Evolutionary conservation across 2,329 filamentous ascomycete species (phyloP).

Genomic region (Exserohilum turcica): DNA sequence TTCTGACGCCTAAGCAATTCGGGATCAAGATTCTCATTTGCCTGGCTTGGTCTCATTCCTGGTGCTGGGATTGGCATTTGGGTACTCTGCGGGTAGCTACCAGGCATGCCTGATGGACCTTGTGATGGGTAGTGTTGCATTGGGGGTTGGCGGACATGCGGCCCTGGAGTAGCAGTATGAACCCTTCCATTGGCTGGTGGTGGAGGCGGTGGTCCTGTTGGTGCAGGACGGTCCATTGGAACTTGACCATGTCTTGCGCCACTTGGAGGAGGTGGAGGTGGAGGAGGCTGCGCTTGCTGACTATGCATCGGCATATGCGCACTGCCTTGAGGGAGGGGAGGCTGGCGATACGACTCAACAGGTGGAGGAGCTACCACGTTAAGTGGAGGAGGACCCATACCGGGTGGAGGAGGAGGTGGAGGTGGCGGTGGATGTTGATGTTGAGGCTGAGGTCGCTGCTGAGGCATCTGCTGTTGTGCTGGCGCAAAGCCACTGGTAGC

Average conservation of each 20-base stretch:
- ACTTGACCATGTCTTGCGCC: neutral
- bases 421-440: neutral
- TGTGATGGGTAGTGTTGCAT: constrained; percentile 2
- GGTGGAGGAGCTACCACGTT: constrained; percentile 7
- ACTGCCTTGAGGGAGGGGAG: constrained; percentile 4
- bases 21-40: constrained; percentile 14
- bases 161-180: constrained; percentile 7
- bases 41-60: constrained; percentile 11
- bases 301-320: constrained; percentile 4
- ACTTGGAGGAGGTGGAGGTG: constrained; percentile 13
- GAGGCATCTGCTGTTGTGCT: constrained; percentile 15
- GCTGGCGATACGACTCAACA: constrained; percentile 7
- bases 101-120: constrained; percentile 18
- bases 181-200: neutral
- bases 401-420: no score
- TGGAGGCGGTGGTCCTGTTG: constrained; percentile 9
- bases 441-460: constrained; percentile 6
- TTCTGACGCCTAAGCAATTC: constrained; percentile 22
- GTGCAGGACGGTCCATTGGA: neutral
- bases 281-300: constrained; percentile 9
- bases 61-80: constrained; percentile 5
- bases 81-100: constrained; percentile 18
- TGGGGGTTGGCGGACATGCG: constrained; percentile 14
- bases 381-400: no score
- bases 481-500: neutral